Evolutionary conservation across 805 yeast genomes (phyloP), one percentile per base, ranked within the genome.

Genomic region (Candida koratica): DNA sequence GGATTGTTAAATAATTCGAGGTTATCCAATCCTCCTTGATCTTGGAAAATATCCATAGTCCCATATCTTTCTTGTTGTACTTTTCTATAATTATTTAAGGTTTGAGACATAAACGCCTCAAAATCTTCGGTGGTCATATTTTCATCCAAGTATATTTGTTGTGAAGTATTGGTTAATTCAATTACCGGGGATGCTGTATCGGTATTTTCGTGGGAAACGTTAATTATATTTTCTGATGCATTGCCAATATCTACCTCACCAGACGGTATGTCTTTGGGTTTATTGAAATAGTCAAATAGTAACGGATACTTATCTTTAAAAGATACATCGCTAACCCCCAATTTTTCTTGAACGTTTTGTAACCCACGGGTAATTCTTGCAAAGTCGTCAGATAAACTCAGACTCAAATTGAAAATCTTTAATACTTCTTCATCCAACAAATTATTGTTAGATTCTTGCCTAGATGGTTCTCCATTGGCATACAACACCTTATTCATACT

Each of bases 1-100:
- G 43, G 38, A 16, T 36, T 37, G 15, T 26, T 35, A 36, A 25
- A 38, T 8, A 32, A 26, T 27, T 43, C 37, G 13, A 15, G 24
- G 11, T 25, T 33, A 15, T 34, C 28, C 16, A 29, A n/a, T 5
- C 27, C 17, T 19, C 17, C 25, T 5, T 26, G 18, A n/a, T 38
- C 42, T 8, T 13, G 12, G 30, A 45, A 45, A 2, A 47, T 36
- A 23, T 48, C 52, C 2, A 33, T 1, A 4, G 28, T 15, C 6
- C 19, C 7, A 33, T 47, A 46, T 25, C 46, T 39, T 16, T 46
- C 41, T 10, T 42, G 37, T 33, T 60, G 60, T 3, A 39, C 42
- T 22, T 52, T 46, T 24, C 72, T 46, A 44, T 63, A 66, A 25
- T 56, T 59, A 25, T 51, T 48, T 22, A 66, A 60, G 17, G 55